phyloP scores from a whole-genome alignment of 345 rosid genomes.

The Acer yangbiense region DNA sequence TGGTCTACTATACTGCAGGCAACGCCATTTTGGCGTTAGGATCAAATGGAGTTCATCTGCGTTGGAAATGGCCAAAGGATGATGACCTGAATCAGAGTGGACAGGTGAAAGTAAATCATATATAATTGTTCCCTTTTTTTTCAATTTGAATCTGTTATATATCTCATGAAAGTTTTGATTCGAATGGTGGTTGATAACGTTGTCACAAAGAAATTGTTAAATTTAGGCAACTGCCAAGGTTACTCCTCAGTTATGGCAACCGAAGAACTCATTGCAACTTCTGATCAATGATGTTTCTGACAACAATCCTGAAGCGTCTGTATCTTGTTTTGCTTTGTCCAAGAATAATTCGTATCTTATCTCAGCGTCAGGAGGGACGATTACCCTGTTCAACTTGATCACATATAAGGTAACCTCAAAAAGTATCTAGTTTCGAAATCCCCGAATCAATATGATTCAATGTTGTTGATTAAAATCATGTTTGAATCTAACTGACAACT shows the following conservation, averaged over 20 bases:
- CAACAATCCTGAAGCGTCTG: conserved; percentile 26
- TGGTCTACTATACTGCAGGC: conserved; percentile 44
- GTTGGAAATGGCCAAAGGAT: conserved; percentile 44
- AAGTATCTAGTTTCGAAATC: not conserved
- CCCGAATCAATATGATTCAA: not conserved
- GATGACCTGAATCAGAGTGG: conserved; percentile 29
- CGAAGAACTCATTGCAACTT: conserved; percentile 21
- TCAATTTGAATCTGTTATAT: not conserved
- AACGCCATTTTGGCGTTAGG: conserved; percentile 49
- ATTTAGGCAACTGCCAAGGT: conserved; percentile 38
- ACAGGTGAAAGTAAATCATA: conserved; percentile 26
- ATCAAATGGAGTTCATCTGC: conserved; percentile 38
- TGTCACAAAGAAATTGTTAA: conserved; percentile 9
- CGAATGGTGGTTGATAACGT: not conserved
- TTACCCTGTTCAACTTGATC: conserved; percentile 43
- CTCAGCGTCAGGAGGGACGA: conserved; percentile 47
- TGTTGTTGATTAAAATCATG: not conserved
- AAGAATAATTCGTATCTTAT: conserved; percentile 47
- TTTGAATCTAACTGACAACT: conserved; percentile 2
- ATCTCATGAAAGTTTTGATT: not conserved
- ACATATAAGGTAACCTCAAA: conserved; percentile 34
- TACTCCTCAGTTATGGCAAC: conserved; percentile 40
- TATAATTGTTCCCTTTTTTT: not conserved
- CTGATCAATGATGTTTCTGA: conserved; percentile 39
- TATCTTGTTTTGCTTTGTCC: conserved; percentile 40